phyloP scores from a whole-genome alignment of 2,329 filamentous ascomycete genomes.

The Penicillium sp. region DNA sequence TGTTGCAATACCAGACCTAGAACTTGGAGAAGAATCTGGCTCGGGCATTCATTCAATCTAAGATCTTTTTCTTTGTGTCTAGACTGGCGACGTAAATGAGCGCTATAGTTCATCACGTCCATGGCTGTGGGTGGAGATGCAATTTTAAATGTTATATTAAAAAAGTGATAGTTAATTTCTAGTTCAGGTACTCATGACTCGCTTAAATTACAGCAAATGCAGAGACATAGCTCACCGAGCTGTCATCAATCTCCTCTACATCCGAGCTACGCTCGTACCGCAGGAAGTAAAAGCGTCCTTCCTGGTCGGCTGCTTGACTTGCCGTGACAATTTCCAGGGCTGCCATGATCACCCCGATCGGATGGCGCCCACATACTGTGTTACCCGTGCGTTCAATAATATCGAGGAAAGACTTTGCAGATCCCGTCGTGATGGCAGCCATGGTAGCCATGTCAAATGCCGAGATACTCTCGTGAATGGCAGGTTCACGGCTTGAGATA shows the following conservation, averaged over 20 bases:
- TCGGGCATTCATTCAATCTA: background rate
- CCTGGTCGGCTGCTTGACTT: slow-evolving; percentile 38
- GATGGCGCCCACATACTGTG: slow-evolving; percentile 91
- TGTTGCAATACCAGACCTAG: background rate
- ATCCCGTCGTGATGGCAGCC: slow-evolving; percentile 75
- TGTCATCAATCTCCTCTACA: slow-evolving; percentile 65
- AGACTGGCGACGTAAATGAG: background rate
- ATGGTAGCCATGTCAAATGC: slow-evolving; percentile 78
- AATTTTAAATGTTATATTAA: background rate
- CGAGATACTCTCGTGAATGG: slow-evolving; percentile 82
- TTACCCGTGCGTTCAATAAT: slow-evolving; percentile 73
- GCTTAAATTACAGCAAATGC: slow-evolving; percentile 73
- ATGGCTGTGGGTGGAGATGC: background rate
- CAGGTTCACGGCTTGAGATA: slow-evolving; percentile 38
- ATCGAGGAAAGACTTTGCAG: slow-evolving; percentile 66
- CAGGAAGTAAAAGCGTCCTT: slow-evolving; percentile 70
- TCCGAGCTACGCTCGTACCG: slow-evolving; percentile 84
- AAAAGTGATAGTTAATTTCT: background rate
- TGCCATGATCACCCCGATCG: slow-evolving; percentile 90
- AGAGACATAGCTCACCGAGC: slow-evolving; percentile 92
- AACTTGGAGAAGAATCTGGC: background rate
- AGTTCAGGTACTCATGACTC: background rate
- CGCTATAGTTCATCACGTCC: background rate
- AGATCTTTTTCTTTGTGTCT: background rate
- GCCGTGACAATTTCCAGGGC: slow-evolving; percentile 65